These are phyloP conservation scores for Alternaria postmessia DNA, from an alignment of 2,329 filamentous ascomycete species.

Conservation along the genomic window DNA sequence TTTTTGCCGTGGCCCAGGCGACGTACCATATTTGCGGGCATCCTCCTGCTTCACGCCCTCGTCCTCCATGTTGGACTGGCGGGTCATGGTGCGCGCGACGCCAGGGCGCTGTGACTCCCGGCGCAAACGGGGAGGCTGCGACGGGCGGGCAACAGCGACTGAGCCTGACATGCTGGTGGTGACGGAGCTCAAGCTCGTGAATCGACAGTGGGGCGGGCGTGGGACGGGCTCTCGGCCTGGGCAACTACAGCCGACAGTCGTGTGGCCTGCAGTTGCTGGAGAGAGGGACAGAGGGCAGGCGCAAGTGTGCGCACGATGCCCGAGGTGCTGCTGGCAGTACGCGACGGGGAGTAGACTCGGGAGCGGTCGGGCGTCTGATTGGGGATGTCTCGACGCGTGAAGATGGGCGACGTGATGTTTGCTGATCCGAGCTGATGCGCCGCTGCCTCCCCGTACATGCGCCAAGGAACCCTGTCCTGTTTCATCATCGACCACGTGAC, in stretches of 20 bases:
- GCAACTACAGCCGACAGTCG: constrained; percentile 21
- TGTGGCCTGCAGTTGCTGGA: constrained; percentile 7
- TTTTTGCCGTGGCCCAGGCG: background rate
- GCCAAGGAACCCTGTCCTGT: constrained; percentile 19
- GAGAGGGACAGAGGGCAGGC: constrained; percentile 15
- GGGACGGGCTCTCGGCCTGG: constrained; percentile 21
- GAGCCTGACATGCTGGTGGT: constrained; percentile 43
- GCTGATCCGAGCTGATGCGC: constrained; percentile 17
- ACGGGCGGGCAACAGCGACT: constrained; percentile 43
- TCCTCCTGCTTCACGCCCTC: constrained; percentile 38
- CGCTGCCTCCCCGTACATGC: constrained; percentile 9
- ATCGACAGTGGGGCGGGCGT: constrained; percentile 25
- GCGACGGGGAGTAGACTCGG: constrained; percentile 4
- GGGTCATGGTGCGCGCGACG: constrained; percentile 38
- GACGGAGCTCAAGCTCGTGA: constrained; percentile 16
- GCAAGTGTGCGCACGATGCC: constrained; percentile 25
- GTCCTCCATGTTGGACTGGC: constrained; percentile 40
- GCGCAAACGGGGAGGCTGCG: constrained; percentile 55
- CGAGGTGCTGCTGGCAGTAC: constrained; percentile 9
- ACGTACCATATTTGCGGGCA: constrained; percentile 43
- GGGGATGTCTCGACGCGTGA: constrained; percentile 13
- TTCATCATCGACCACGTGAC: constrained; percentile 19
- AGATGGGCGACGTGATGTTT: constrained; percentile 24
- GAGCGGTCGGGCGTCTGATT: background rate
- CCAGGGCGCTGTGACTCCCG: constrained; percentile 55